Evolutionary conservation across 2,329 filamentous ascomycete species (phyloP), one percentile per base, ranked within the genome.

Genomic region (Colletotrichum sp.): DNA sequence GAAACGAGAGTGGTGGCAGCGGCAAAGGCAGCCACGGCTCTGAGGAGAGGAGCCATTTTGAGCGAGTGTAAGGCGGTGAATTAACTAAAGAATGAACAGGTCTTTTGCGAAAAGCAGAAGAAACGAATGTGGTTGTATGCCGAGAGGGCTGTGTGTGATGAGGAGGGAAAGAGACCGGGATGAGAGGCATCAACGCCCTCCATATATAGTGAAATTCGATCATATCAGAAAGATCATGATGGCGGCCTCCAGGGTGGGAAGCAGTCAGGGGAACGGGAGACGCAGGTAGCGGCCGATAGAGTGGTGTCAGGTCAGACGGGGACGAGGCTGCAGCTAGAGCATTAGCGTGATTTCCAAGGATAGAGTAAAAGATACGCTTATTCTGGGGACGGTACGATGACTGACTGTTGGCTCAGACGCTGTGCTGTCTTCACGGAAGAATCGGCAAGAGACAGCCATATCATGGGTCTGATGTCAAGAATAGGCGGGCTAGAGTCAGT

Each of bases 1-100:
- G 82, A 81, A 70, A 84, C 78, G 75, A 89, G 77, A 62, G 85
- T 81, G 43, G 43, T 8, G 68, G 86, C 79, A 21, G 84, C 84
- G 80, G 83, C 85, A 72, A 84, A 77, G 65, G 84, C 84, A 77
- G 82, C 82, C 69, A 85, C 21, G 61, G 82, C 79, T 77, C 80
- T 81, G 69, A 83, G 75, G 64, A 76, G 36, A 32, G 79, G 76
- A 76, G 83, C 77, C 85, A 86, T 86, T 75, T 36, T 79, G 76
- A 76, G 83, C 78, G 85, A 86, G 86, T 75, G 48, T 75, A 77
- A 79, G 43, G 8, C 70, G 75, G 30, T 18, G 32, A 73, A 36
- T 72, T 16, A 18, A 62, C 9, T 69, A 67, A 77, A 73, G 72
- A 77, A 60, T 56, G 71, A 71, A 69, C 36, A 76, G 73, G 72